A percentile compares a stretch with the other conserved stretches of the same genome.
These are phyloP conservation scores for Quercus dentata DNA, from an alignment of 306 rosid genomes.

Conservation along the genomic window DNA sequence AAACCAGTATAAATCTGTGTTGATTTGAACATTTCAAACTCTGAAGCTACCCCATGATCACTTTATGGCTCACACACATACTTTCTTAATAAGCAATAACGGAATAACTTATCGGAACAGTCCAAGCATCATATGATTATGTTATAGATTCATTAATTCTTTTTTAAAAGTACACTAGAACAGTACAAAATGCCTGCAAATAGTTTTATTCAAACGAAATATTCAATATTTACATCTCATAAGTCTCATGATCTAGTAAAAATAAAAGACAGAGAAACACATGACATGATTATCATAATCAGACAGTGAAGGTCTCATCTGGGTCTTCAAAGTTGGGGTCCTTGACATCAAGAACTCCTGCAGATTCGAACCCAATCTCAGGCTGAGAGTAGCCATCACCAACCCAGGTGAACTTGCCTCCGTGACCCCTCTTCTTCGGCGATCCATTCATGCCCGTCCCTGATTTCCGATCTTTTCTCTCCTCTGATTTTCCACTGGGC, in stretches of 20 bases:
- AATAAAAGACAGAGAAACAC: background rate
- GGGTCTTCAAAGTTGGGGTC: slow-evolving; percentile 88
- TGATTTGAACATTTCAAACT: too few species aligned
- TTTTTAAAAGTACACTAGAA: too few species aligned
- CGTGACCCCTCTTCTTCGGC: slow-evolving; percentile 92
- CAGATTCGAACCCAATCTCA: slow-evolving; percentile 46
- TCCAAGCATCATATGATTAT: too few species aligned
- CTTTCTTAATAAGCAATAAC: too few species aligned
- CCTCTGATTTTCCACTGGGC: slow-evolving; percentile 42
- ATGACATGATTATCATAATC: slow-evolving; percentile 22
- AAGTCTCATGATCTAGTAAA: background rate
- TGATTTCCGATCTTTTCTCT: slow-evolving; percentile 68
- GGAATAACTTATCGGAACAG: too few species aligned
- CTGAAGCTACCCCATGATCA: too few species aligned
- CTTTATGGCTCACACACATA: too few species aligned
- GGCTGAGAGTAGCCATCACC: slow-evolving; percentile 48
- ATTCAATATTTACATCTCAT: slow-evolving; percentile 23
- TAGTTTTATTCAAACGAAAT: background rate
- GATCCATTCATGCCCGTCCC: slow-evolving; percentile 82
- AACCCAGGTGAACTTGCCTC: slow-evolving; percentile 91
- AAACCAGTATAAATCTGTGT: too few species aligned
- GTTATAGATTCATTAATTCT: too few species aligned
- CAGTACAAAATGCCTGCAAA: too few species aligned
- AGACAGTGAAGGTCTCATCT: slow-evolving; percentile 39
- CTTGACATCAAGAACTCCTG: slow-evolving; percentile 45